Evolutionary conservation across 371 early-diverging fungal genomes (phyloP), one percentile per base, ranked within the genome.

Genomic region (Blakeslea trispora): DNA sequence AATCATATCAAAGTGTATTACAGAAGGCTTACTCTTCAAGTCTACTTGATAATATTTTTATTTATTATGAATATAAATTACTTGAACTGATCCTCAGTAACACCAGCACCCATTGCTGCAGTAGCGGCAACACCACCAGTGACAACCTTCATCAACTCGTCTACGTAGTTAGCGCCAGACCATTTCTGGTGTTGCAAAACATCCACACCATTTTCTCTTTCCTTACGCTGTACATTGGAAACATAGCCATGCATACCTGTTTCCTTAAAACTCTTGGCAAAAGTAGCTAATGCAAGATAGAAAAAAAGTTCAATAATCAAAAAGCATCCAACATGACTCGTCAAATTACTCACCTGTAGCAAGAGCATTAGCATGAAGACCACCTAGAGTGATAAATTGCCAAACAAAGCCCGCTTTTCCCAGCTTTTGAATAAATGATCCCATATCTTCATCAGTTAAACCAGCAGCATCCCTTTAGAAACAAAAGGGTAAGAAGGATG

Each of bases 351-450:
- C 40, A 71, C 69, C 63, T 44, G 81, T 74, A 42, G 85, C 81
- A 22, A 91, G 74, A 13, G 93, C 94, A 62, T 94, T 91, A 59
- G 93, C 90, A 73, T 98, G 98, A 83, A 98, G 94, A 64, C 98
- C 98, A 62, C 91, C 98, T 22, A 98, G 81, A 17, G 98, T 98
- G 69, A 97, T 97, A 79, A 98, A 98, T 75, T 98, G 97, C 97
- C 97, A 98, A 39, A 82, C 84, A 75, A 97, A 97, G 22, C 97
- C 97, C n/a, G 97, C 86, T 68, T 83, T 82, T 54, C 92, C 96
- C 32, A 98, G 81, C 54, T 90, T 86, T 18, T 65, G 66, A 55
- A 96, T 87, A 68, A 87, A 98, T 51, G 81, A 71, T 35, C 84
- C 78, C 81, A 98, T 96, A 66, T 96, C 88, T 17, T 87, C 67